Evolutionary conservation across 2,329 filamentous ascomycete genomes (phyloP).

Genomic region (Colletotrichum tropicale): DNA sequence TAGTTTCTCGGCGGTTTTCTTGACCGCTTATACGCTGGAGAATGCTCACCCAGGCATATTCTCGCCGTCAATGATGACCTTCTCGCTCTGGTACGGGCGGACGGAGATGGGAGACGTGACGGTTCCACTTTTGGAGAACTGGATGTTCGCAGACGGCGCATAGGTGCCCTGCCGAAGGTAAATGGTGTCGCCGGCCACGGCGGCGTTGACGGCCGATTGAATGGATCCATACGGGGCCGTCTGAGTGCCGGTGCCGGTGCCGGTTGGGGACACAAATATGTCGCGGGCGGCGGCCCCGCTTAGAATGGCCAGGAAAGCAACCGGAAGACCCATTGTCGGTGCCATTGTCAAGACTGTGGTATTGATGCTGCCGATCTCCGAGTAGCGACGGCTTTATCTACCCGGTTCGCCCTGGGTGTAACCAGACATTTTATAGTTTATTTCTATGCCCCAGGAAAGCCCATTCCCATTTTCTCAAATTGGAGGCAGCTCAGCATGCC

Average conservation of each 20-base stretch:
- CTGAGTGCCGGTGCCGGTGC: constrained; percentile 38
- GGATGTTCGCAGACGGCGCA: constrained; percentile 44
- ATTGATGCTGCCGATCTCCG: neutral
- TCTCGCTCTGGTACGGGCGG: constrained; percentile 41
- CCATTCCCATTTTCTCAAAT: neutral
- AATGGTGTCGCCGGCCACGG: constrained; percentile 45
- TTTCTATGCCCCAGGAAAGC: neutral
- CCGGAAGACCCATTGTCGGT: neutral
- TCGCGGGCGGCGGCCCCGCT: constrained; percentile 16
- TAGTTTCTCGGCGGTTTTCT: neutral
- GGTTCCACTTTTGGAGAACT: constrained; percentile 45
- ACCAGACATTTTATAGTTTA: neutral
- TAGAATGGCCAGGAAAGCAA: neutral
- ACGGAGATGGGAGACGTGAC: constrained; percentile 40
- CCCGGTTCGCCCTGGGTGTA: neutral
- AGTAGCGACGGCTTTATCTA: neutral
- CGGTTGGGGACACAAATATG: constrained; percentile 46
- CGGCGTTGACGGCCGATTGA: constrained; percentile 44
- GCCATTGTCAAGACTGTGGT: neutral
- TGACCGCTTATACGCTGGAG: neutral
- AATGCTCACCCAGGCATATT: constrained; percentile 31
- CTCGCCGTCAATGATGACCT: constrained; percentile 49
- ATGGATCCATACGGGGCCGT: constrained; percentile 43
- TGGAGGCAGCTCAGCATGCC: neutral
- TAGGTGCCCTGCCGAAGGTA: constrained; percentile 47